Evolutionary conservation across 352 stramenopile genomes (phyloP), one percentile per base, ranked within the genome.

Genomic region (Plasmopara muralis): DNA sequence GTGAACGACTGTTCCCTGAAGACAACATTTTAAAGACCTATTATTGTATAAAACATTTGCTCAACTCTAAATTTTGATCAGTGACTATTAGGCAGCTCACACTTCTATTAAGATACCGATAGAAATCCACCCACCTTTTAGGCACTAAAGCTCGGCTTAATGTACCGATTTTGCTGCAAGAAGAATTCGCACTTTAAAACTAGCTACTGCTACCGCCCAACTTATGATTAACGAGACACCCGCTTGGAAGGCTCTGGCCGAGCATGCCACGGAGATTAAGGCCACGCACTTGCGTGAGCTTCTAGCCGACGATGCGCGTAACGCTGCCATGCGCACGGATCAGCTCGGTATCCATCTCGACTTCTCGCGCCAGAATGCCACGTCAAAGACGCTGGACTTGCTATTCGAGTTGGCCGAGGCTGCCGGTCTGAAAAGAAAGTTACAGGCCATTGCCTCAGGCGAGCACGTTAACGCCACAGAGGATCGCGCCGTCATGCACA

Each of bases 391-490:
- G 53, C 68, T 89, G n/a, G 77, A 97, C 43, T 62, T 98, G 60
- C 75, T 98, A 29, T 92, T 95, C 34, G 83, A 97, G 50, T 74
- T 98, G 43, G 95, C 93, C 0, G 76, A 97, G 49, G 69, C 74
- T 25, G 89, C 95, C 41, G 53, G 90, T 9, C 64, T 98, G 12
- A 79, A 83, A 47, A 68, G 89, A 53, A 84, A 95, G 83, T 62
- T 92, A 33, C 65, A 78, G 29, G 88, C 89, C 25, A 98, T 99
- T 76, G 84, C 85, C 30, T 77, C 55, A 5, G 97, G 97, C 33
- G 84, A 89, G 56, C 83, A 97, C 44, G 95, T 99, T 34, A 99
- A 99, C 68, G 78, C 68, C 16, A 99, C 96, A 1, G 96, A 99
- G 73, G 81, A 95, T 58, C 83, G 95, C 50, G 88, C 94, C 0